A percentile compares a stretch with the other conserved stretches of the same genome.
phyloP scores from a whole-genome alignment of 345 rosid species.

The Dipteronia sinensis region DNA sequence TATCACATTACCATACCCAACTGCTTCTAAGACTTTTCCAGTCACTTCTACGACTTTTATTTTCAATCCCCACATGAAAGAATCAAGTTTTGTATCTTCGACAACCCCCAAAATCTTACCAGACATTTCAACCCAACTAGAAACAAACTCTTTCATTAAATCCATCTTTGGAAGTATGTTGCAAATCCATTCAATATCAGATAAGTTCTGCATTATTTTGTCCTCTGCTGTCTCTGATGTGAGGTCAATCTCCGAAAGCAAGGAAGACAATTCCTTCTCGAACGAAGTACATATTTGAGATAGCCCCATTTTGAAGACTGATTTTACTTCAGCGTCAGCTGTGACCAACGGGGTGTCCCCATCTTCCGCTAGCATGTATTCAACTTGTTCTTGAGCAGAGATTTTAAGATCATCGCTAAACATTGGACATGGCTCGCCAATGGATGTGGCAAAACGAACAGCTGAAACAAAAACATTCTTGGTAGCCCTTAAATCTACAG shows the following conservation, averaged over 20 bases:
- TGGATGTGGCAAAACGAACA: conserved; percentile 70
- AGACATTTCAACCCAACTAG: conserved; percentile 65
- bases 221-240: conserved; percentile 38
- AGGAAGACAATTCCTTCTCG: conserved; percentile 47
- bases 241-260: conserved; percentile 44
- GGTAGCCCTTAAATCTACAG: conserved; percentile 50
- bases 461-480: conserved; percentile 77
- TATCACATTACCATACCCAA: conserved; percentile 85
- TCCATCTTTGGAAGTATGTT: conserved; percentile 72
- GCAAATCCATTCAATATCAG: conserved; percentile 85
- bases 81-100: conserved; percentile 60
- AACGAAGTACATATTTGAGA: conserved; percentile 54
- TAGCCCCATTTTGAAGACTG: conserved; percentile 58
- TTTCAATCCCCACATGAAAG: conserved; percentile 67
- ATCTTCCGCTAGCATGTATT: conserved; percentile 80
- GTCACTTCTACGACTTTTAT: conserved; percentile 73
- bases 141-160: conserved; percentile 79
- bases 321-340: conserved; percentile 68
- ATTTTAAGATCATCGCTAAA: conserved; percentile 68
- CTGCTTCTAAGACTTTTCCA: conserved; percentile 85
- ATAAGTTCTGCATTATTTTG: conserved; percentile 38
- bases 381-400: conserved; percentile 91
- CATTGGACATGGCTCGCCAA: conserved; percentile 52
- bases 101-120: conserved; percentile 44
- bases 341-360: conserved; percentile 56